Base-by-base conservation (phyloP, 2,329 filamentous ascomycete species). In the Claviceps capensis region DNA sequence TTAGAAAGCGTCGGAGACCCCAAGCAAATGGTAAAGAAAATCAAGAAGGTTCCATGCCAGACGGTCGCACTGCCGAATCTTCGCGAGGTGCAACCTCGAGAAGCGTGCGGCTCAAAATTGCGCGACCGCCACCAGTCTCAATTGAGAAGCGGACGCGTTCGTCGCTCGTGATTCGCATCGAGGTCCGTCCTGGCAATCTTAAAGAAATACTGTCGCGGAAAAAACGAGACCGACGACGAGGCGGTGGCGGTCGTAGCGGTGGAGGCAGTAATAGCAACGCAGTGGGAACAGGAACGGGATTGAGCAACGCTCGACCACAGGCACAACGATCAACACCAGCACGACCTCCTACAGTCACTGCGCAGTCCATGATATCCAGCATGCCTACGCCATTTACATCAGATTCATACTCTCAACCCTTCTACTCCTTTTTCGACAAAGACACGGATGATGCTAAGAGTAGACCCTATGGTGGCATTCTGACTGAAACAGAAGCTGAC, bases 391-490 rank as follows among this genome's bases (percentile, higher is more conserved):
- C 83, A 67, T 70, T 81, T 69, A 66, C 78, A 63, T 62, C 76
- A 61, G 65, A 79, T 60, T 69, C 68, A 43, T 90, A 87, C 62
- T 81, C 81, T 1, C 85, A 88, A 55, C 86, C 87, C 1, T 91
- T 94, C 62, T 91, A 91, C 60, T 87, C 87, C 0, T 90, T 96
- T 57, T 85, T 86, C 55, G 91, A 96, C 59, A 87, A 86, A 58
- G 91, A 96, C 59, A 82, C 82, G 17, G 90, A 96, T 54, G 90
- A 97, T 61, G 73, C 82, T 41, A 95, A 94, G 65, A 86, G 86
- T 48, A 97, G 95, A 64, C 93, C 93, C 0, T 98, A 97, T 58
- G 93, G 93, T 30, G 93, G 93, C 1, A 95, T 98, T 49, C 74
- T 98, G 30, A 86, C 80, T 0, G 91, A 97, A 66, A 75, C 77